Conservation (phyloP, 306 rosid species). For the Cicer pinnatifidum region DNA sequence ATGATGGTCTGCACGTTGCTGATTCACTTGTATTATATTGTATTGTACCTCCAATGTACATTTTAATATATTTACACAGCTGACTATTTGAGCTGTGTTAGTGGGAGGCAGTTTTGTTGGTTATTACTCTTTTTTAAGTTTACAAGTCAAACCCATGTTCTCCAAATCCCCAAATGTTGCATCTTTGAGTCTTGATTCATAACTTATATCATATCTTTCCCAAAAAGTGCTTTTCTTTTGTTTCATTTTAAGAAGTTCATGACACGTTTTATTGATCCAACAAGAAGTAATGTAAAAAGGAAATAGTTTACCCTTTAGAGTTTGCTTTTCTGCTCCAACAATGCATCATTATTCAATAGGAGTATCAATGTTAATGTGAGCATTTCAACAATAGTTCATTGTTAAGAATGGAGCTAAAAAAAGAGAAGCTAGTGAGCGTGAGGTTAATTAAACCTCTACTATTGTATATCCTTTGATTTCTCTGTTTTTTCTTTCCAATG, state of each 20-base stretch:
- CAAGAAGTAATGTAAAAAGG: slow-evolving; percentile 23
- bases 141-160: slow-evolving; percentile 44
- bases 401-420: slow-evolving; percentile 61
- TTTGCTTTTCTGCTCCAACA: slow-evolving; percentile 28
- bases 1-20: slow-evolving; percentile 24
- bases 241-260: background rate
- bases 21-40: background rate
- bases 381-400: slow-evolving; percentile 32
- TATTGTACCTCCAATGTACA: background rate
- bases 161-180: slow-evolving; percentile 36
- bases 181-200: slow-evolving; percentile 32
- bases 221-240: slow-evolving; percentile 3
- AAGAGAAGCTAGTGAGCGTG: slow-evolving; percentile 66
- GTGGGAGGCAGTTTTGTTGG: slow-evolving; percentile 49
- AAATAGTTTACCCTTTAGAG: slow-evolving; percentile 32
- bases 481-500: background rate
- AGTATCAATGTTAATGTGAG: slow-evolving; percentile 19
- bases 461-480: background rate
- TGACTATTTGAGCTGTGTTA: slow-evolving; percentile 53
- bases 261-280: slow-evolving; percentile 34
- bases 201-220: slow-evolving; percentile 20
- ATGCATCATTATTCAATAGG: slow-evolving; percentile 26
- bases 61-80: slow-evolving; percentile 2
- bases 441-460: slow-evolving; percentile 49
- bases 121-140: slow-evolving; percentile 37